phyloP scores from a whole-genome alignment of 1,139 yeast species.

The Suhomyces maxii region DNA sequence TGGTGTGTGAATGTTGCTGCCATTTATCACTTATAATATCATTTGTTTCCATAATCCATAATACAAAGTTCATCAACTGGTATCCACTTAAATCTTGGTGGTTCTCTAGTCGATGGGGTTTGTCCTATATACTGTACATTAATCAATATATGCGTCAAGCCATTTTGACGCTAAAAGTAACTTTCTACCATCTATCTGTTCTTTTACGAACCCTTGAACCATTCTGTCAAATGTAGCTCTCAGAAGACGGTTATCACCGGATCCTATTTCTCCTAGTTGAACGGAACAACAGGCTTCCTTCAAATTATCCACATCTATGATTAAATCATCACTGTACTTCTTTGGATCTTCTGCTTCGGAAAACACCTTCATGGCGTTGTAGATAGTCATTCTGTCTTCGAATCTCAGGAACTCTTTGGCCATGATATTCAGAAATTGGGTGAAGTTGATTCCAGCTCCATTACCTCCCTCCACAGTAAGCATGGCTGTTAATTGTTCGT shows the following conservation, averaged over 20 bases:
- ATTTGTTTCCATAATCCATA: neutral
- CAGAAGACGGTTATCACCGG: conserved; percentile 54
- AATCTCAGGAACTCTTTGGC: conserved; percentile 57
- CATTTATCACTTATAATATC: neutral
- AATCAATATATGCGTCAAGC: conserved; percentile 51
- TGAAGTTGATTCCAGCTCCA: conserved; percentile 55
- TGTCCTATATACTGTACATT: conserved; percentile 3
- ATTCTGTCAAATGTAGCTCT: conserved; percentile 52
- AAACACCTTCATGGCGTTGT: conserved; percentile 64
- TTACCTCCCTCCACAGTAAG: conserved; percentile 31
- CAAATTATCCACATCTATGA: conserved; percentile 52
- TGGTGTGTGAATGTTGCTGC: no score
- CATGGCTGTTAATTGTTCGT: conserved; percentile 50
- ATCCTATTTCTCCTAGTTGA: conserved; percentile 43
- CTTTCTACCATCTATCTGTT: conserved; percentile 57
- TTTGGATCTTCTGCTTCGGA: conserved; percentile 31
- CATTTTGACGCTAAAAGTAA: conserved; percentile 60
- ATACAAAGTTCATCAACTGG: no score
- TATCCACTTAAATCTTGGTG: no score
- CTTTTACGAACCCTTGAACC: conserved; percentile 56
- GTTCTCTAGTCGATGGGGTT: neutral
- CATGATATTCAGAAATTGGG: conserved; percentile 70
- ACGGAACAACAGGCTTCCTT: conserved; percentile 50
- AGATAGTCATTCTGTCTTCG: conserved; percentile 60
- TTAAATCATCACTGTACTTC: conserved; percentile 27